Evolutionary conservation across 768 basidiomycete species (phyloP), one percentile per base, ranked within the genome.

Genomic region (Phylloporus sp.): DNA sequence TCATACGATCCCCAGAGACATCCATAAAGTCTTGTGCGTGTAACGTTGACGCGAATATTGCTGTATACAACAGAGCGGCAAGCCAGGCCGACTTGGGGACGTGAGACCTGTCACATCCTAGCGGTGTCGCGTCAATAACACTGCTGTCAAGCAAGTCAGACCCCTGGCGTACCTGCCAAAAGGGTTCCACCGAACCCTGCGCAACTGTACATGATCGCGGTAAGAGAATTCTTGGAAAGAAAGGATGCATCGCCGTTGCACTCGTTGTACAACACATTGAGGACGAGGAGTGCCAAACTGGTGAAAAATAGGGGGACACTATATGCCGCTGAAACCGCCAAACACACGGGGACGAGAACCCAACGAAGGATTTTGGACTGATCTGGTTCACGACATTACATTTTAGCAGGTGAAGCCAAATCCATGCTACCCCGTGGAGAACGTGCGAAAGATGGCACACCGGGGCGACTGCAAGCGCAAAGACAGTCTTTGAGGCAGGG

Each of bases 311-410:
- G 57, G 13, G 61, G 45, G 5, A 26, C 40, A 40, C 72, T 67
- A 48, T 72, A 71, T 22, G 34, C 49, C 13, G 45, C 49, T 0
- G 74, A 76, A 29, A 65, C 45, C 5, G 59, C 42, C 27, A 72
- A 49, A 50, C 72, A 76, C 9, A 64, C 41, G 0, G 67, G 54
- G 3, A 72, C 52, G 8, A 70, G 62, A 2, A 60, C n/a, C 68
- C 72, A 71, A 23, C 72, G 72, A n/a, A 76, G 58, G 0, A 53
- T 39, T n/a, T 36, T 60, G 5, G 76, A 71, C 16, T 69, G 16
- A 63, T 62, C 61, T 76, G 77, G 49, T 78, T 77, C 12, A 71
- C 61, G 18, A 75, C 54, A 41, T 70, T 63, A 60, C 71, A 74
- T 24, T 66, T 68, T 2, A 77, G 56, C 23, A 76, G 55, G 48